These are phyloP conservation scores for Ophiostoma piceae DNA, from an alignment of 2,329 filamentous ascomycete genomes.

Conservation along the genomic window DNA sequence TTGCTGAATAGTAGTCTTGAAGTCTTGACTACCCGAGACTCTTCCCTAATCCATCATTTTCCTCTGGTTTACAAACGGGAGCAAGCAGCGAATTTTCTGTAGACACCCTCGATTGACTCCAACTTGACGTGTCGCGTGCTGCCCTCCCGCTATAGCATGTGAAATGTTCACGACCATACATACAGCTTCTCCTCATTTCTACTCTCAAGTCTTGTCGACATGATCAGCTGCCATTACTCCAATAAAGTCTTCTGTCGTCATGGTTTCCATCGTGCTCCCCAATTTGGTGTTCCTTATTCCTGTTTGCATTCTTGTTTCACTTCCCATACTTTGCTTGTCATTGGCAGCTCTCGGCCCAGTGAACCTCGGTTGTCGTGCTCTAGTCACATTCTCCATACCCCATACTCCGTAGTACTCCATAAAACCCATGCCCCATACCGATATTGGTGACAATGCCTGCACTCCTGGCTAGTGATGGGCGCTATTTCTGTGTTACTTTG, in stretches of 20 bases:
- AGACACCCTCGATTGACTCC: not conserved
- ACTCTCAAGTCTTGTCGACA: too few species aligned
- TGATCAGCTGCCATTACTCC: not conserved
- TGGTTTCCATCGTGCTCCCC: not conserved
- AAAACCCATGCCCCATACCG: not conserved
- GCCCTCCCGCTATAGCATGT: constrained; percentile 2
- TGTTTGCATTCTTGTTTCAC: not conserved
- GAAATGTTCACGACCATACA: not conserved
- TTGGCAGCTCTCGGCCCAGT: constrained; percentile 20
- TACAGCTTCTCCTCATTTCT: not conserved
- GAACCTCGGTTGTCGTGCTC: constrained; percentile 21
- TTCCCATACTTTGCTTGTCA: not conserved
- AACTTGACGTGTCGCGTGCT: not conserved
- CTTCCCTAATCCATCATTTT: too few species aligned
- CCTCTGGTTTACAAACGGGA: too few species aligned
- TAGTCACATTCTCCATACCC: constrained; percentile 13
- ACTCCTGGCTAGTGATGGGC: not conserved
- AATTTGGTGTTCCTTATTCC: not conserved
- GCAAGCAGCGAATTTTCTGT: too few species aligned
- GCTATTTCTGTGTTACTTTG: not conserved
- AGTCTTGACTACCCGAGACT: not conserved
- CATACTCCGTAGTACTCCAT: constrained; percentile 12
- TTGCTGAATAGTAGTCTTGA: not conserved
- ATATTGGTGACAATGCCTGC: not conserved
- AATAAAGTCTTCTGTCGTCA: not conserved